Percentiles rank a stretch among this genome's conserved stretches.
These are phyloP conservation scores for Dichomitus squalens DNA, from an alignment of 1,284 basidiomycete genomes.

Conservation along the genomic window DNA sequence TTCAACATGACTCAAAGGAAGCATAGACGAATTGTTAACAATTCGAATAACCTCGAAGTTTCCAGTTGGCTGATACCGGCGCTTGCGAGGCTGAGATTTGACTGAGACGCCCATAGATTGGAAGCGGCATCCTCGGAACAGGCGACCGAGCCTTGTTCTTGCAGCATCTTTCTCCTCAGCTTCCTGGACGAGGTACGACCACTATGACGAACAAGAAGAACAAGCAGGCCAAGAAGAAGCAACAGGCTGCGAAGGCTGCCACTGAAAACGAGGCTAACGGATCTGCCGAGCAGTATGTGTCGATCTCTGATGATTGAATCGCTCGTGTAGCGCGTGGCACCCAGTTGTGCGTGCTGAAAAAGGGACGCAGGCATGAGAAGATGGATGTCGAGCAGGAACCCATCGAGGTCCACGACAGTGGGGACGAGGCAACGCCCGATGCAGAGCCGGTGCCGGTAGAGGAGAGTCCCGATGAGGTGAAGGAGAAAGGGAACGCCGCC, in stretches of 20 bases:
- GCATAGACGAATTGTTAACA: too few relatives aligned
- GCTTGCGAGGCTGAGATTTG: background rate
- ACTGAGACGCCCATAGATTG: background rate
- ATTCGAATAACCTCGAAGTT: background rate
- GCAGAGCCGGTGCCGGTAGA: constrained; percentile 5
- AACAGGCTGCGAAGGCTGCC: constrained; percentile 21
- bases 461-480: constrained; percentile 59
- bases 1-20: too few relatives aligned
- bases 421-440: constrained; percentile 3
- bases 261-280: constrained; percentile 21
- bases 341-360: background rate
- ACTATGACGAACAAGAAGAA: constrained; percentile 34
- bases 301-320: constrained; percentile 9
- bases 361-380: constrained; percentile 23
- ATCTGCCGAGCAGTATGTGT: constrained; percentile 9
- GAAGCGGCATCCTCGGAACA: background rate
- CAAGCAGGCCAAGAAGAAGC: constrained; percentile 34
- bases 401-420: constrained; percentile 11
- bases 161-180: background rate
- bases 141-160: background rate
- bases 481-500: constrained; percentile 73
- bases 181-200: constrained; percentile 1
- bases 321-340: constrained; percentile 5
- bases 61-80: background rate
- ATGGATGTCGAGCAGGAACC: constrained; percentile 20